Evolutionary conservation across 2,329 filamentous ascomycete genomes (phyloP).

Genomic region (Calonectria naviculata): DNA sequence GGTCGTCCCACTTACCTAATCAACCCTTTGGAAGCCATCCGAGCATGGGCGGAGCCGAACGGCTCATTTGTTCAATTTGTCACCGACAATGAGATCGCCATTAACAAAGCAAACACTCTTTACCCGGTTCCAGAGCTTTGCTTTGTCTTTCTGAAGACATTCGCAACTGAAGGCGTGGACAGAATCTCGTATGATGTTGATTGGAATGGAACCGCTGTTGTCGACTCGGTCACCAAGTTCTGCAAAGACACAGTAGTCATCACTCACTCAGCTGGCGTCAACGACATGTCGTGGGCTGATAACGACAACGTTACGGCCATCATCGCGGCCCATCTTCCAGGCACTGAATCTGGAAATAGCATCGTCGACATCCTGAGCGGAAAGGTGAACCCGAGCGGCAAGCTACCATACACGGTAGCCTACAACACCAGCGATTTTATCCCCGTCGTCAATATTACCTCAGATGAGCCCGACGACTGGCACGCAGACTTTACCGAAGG

Average conservation of each 20-base stretch:
- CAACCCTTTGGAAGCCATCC: constrained; percentile 52
- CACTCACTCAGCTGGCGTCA: constrained; percentile 75
- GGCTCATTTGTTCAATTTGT: constrained; percentile 57
- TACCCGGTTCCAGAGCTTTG: constrained; percentile 72
- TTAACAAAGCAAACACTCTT: constrained; percentile 44
- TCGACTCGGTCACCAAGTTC: constrained; percentile 70
- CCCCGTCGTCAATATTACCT: constrained; percentile 49
- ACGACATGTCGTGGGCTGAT: constrained; percentile 76
- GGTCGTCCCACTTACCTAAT: constrained; percentile 52
- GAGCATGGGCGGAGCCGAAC: constrained; percentile 58
- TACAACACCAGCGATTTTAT: constrained; percentile 61
- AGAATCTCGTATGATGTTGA: constrained; percentile 64
- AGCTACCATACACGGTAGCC: constrained; percentile 78
- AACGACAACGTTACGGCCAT: constrained; percentile 75
- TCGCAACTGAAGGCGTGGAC: constrained; percentile 73
- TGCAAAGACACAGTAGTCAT: constrained; percentile 74
- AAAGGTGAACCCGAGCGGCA: constrained; percentile 73
- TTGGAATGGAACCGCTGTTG: constrained; percentile 70
- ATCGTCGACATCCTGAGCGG: constrained; percentile 49
- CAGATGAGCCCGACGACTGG: constrained; percentile 52
- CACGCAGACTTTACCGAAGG: constrained; percentile 68
- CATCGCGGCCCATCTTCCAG: constrained; percentile 76
- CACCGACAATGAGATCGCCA: neutral
- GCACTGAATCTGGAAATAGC: constrained; percentile 76
- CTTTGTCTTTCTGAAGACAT: constrained; percentile 73